A percentile compares a stretch with the other conserved stretches of the same genome.
These are phyloP conservation scores for Zygnema cylindricum DNA, from an alignment of 139 green algal species.

Conservation along the genomic window DNA sequence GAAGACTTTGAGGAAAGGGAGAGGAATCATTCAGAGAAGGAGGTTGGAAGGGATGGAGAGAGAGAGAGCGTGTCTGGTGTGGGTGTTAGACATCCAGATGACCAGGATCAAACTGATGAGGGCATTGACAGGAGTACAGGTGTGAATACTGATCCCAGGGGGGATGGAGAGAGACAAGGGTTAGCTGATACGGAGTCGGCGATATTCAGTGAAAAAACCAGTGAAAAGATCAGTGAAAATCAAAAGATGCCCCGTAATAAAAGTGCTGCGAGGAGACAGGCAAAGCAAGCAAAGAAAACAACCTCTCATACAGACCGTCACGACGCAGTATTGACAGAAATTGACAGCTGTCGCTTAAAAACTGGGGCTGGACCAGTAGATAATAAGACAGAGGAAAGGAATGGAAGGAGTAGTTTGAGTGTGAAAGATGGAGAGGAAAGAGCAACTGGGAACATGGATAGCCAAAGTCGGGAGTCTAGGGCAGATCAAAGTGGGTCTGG, in stretches of 20 bases:
- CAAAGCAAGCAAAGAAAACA: constrained; percentile 22
- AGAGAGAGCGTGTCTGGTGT: no score
- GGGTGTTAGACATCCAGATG: background rate
- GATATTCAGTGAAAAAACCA: background rate
- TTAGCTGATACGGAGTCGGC: no score
- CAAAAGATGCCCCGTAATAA: constrained; percentile 54
- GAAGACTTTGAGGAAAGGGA: constrained; percentile 31
- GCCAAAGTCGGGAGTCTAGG: constrained; percentile 24
- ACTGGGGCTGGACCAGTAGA: background rate
- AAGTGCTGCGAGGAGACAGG: constrained; percentile 5
- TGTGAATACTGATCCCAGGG: background rate
- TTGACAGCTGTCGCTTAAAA: background rate
- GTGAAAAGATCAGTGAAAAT: constrained; percentile 21
- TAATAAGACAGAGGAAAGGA: background rate
- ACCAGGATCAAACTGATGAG: constrained; percentile 8
- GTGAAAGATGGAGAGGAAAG: constrained; percentile 15
- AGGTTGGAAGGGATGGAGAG: constrained; percentile 18
- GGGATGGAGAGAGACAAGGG: no score
- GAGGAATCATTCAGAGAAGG: background rate
- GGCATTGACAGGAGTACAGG: constrained; percentile 17
- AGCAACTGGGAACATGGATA: constrained; percentile 51
- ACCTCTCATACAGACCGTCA: background rate
- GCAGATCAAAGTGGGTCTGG: constrained; percentile 16
- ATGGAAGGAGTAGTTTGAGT: background rate
- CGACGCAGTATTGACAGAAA: background rate